These are phyloP conservation scores for Hypoxylon rickii DNA, from an alignment of 495 filamentous ascomycete species.

Conservation along the genomic window DNA sequence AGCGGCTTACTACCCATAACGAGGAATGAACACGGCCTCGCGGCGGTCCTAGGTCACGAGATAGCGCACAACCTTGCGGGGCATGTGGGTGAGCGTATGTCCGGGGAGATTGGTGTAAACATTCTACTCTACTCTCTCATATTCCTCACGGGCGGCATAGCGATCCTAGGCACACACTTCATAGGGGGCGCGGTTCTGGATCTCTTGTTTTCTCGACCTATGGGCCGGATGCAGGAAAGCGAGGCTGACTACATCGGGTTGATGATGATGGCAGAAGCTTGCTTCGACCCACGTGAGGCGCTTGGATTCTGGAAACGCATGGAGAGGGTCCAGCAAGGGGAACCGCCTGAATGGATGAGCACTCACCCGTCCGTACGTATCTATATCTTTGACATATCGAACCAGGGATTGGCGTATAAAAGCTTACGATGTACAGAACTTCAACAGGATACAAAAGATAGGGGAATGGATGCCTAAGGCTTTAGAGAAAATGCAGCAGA, in stretches of 20 bases:
- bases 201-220: slow-evolving; percentile 68
- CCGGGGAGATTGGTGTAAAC: slow-evolving; percentile 60
- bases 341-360: slow-evolving; percentile 76
- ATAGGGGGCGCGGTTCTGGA: slow-evolving; percentile 58
- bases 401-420: background rate
- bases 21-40: slow-evolving; percentile 72
- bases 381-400: background rate
- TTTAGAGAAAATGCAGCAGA: slow-evolving; percentile 54
- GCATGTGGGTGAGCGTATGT: slow-evolving; percentile 78
- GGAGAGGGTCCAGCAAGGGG: slow-evolving; percentile 61
- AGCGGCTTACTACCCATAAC: slow-evolving; percentile 79
- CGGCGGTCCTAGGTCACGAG: slow-evolving; percentile 87
- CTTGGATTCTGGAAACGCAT: slow-evolving; percentile 77
- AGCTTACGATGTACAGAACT: slow-evolving; percentile 53
- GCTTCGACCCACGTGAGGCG: slow-evolving; percentile 76
- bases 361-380: slow-evolving; percentile 79
- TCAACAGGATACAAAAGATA: slow-evolving; percentile 72
- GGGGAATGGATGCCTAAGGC: slow-evolving; percentile 68
- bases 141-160: slow-evolving; percentile 51
- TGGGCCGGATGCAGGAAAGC: slow-evolving; percentile 64
- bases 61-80: slow-evolving; percentile 90
- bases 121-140: slow-evolving; percentile 57
- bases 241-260: slow-evolving; percentile 90
- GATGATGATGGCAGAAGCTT: slow-evolving; percentile 63
- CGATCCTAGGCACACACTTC: slow-evolving; percentile 50